These are phyloP conservation scores for Lipomyces lipofer DNA, from an alignment of 805 yeast species.

Conservation along the genomic window DNA sequence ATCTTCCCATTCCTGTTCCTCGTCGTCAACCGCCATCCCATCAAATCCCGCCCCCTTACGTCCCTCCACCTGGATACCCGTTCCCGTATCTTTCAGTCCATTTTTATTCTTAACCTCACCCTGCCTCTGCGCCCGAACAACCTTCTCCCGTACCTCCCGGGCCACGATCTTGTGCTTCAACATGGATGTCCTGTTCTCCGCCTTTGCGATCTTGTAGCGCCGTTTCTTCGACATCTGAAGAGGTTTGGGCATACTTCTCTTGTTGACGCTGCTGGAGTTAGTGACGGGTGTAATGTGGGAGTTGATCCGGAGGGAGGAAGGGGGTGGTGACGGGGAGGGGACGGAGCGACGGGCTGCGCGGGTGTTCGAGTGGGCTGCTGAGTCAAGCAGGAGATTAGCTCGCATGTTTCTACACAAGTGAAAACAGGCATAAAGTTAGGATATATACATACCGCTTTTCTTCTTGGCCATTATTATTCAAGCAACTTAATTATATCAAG, in stretches of 20 bases:
- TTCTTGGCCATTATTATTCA: neutral
- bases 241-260: neutral
- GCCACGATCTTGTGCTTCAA: neutral
- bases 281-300: neutral
- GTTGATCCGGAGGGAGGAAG: no score
- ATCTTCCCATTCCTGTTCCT: neutral
- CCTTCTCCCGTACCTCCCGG: conserved; percentile 5
- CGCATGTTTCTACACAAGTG: no score
- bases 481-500: neutral
- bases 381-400: neutral
- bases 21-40: neutral
- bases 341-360: conserved; percentile 25
- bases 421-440: neutral
- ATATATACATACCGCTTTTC: neutral
- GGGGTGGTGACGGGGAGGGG: conserved; percentile 18
- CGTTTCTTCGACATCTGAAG: conserved; percentile 5
- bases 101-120: no score
- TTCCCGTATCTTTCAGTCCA: no score
- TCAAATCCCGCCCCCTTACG: neutral
- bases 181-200: conserved; percentile 10
- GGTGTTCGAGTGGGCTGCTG: conserved; percentile 19
- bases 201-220: conserved; percentile 2
- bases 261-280: neutral
- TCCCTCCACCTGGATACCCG: neutral
- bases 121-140: conserved; percentile 24